Conservation (phyloP, 805 yeast genomes). For the Wickerhamomyces hampshirensis region DNA sequence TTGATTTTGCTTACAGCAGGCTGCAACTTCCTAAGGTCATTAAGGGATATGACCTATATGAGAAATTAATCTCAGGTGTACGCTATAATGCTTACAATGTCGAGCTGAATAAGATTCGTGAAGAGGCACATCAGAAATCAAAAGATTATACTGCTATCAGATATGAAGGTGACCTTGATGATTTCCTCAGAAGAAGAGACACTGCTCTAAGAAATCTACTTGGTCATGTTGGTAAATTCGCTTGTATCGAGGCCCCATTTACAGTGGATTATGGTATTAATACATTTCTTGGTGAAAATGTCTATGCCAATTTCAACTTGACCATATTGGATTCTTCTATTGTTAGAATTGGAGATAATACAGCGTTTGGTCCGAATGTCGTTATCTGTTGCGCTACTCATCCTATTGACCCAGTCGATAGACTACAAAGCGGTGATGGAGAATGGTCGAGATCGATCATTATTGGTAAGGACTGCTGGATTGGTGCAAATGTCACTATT, state of each 20-base stretch:
- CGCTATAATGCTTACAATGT: slow-evolving; percentile 34
- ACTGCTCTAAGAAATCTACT: slow-evolving; percentile 36
- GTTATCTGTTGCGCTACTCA: slow-evolving; percentile 61
- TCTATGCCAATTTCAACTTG: slow-evolving; percentile 56
- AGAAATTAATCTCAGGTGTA: slow-evolving; percentile 50
- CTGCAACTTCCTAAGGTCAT: slow-evolving; percentile 20
- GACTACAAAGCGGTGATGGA: slow-evolving; percentile 27
- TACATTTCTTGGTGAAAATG: slow-evolving; percentile 47
- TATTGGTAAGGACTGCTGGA: slow-evolving; percentile 66
- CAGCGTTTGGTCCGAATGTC: slow-evolving; percentile 60
- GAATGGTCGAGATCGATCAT: slow-evolving; percentile 55
- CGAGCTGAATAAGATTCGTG: slow-evolving; percentile 25
- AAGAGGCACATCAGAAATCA: slow-evolving; percentile 24
- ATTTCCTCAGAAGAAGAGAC: slow-evolving; percentile 32
- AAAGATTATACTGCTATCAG: slow-evolving; percentile 24
- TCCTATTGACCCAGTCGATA: slow-evolving; percentile 44
- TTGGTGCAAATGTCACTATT: slow-evolving; percentile 50
- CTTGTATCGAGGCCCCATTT: slow-evolving; percentile 54
- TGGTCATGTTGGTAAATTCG: slow-evolving; percentile 36
- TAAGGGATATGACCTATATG: slow-evolving; percentile 36
- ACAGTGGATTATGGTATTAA: slow-evolving; percentile 66
- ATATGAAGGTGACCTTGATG: slow-evolving; percentile 25
- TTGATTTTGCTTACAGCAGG: slow-evolving; percentile 19
- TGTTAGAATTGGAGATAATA: slow-evolving; percentile 56
- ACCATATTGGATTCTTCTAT: slow-evolving; percentile 54